phyloP scores from a whole-genome alignment of 345 rosid species.

The Gossypium australe region DNA sequence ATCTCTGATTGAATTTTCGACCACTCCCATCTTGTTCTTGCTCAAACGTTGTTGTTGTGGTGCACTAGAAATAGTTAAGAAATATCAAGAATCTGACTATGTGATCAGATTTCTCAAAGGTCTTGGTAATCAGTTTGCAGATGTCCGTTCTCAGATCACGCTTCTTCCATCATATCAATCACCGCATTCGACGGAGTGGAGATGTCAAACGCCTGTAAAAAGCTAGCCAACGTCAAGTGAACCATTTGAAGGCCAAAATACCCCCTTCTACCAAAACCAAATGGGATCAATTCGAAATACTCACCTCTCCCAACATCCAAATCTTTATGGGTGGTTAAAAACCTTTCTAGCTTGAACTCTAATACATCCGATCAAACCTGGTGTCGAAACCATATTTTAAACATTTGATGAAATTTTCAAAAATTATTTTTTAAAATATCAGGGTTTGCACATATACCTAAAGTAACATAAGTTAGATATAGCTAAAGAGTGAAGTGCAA shows the following conservation, averaged over 20 bases:
- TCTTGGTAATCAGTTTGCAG: not conserved
- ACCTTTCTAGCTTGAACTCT: slow-evolving; percentile 10
- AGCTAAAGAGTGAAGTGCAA: no score
- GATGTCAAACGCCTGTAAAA: slow-evolving; percentile 6
- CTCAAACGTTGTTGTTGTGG: no score
- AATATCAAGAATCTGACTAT: no score
- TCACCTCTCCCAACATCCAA: not conserved
- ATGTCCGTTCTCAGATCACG: not conserved
- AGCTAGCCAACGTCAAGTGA: not conserved
- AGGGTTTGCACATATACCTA: no score
- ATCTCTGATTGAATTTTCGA: no score
- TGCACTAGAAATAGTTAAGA: no score
- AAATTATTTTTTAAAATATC: no score
- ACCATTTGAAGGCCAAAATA: slow-evolving; percentile 2
- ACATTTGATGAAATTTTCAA: no score
- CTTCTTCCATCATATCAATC: slow-evolving; percentile 11
- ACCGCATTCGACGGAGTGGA: not conserved
- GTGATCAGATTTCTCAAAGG: not conserved
- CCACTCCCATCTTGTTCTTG: no score
- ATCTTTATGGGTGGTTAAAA: not conserved
- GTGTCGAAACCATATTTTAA: no score
- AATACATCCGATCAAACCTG: slow-evolving; percentile 3
- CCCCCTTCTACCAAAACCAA: slow-evolving; percentile 7
- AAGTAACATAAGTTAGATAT: no score
- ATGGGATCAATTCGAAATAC: not conserved